Conservation (phyloP, 306 rosid species). For the Dalbergia oliveri region DNA sequence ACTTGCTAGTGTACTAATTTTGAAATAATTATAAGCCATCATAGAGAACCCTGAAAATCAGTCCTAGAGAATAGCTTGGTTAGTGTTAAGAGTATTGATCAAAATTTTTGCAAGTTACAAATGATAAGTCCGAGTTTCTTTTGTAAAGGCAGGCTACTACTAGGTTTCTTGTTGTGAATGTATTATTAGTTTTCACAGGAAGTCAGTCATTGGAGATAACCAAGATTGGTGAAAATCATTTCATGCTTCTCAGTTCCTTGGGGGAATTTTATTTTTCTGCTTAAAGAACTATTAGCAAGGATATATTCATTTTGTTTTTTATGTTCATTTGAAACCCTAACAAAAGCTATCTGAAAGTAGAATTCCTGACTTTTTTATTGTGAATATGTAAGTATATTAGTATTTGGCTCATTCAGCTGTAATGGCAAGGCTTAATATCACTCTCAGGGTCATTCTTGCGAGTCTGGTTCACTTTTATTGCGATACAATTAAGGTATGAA, state of each 20-base stretch:
- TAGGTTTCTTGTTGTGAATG: conserved; percentile 9
- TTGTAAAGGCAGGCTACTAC: not conserved
- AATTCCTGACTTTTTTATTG: not conserved
- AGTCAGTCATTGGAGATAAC: not conserved
- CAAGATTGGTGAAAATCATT: conserved; percentile 6
- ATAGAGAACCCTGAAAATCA: not conserved
- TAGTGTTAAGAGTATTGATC: not conserved
- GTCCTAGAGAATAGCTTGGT: conserved; percentile 13
- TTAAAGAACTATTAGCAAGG: conserved; percentile 9
- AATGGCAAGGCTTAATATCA: not conserved
- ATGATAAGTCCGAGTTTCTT: conserved; percentile 8
- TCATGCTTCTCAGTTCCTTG: not conserved
- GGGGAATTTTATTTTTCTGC: conserved; percentile 26
- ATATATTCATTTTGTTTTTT: not conserved
- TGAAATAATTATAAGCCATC: not conserved
- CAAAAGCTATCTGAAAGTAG: not conserved
- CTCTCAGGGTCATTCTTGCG: not conserved
- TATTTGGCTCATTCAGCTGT: conserved; percentile 19
- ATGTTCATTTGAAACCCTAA: not conserved
- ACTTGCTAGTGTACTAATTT: not conserved
- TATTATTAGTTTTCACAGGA: not conserved
- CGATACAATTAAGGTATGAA: not conserved
- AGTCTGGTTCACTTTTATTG: not conserved
- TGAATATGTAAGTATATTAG: conserved; percentile 17
- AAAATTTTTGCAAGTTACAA: conserved; percentile 9